Conservation (phyloP, 495 filamentous ascomycete genomes). For the Talaromyces liani region DNA sequence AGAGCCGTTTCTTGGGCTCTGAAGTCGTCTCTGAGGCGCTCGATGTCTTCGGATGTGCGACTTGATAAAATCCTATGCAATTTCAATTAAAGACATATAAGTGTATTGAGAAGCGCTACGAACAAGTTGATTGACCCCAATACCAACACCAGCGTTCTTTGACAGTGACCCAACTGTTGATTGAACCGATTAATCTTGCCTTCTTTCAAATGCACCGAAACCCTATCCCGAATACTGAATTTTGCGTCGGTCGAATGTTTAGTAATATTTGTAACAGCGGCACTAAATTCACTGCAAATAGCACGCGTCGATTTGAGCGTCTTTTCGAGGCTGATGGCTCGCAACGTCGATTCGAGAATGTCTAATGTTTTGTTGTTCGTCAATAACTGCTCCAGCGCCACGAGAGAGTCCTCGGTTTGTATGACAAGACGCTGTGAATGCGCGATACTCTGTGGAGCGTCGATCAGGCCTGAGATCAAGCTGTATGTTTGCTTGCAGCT, state of each 20-base stretch:
- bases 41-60: background rate
- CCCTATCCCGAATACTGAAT: background rate
- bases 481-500: conserved; percentile 1
- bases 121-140: background rate
- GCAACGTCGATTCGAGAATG: background rate
- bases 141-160: background rate
- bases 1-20: background rate
- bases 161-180: background rate
- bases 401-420: background rate
- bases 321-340: background rate
- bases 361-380: background rate
- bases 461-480: background rate
- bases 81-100: background rate
- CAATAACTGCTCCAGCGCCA: background rate
- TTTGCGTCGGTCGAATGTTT: background rate
- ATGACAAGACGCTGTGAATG: background rate
- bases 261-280: background rate
- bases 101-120: background rate
- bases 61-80: background rate
- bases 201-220: background rate
- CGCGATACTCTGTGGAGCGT: background rate
- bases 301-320: background rate
- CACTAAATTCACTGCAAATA: background rate
- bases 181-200: background rate
- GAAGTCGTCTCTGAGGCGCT: background rate